Evolutionary conservation across 108 stramenopile species (phyloP), one percentile per base, ranked within the genome.

Genomic region (Cylindrotheca fusiformis): DNA sequence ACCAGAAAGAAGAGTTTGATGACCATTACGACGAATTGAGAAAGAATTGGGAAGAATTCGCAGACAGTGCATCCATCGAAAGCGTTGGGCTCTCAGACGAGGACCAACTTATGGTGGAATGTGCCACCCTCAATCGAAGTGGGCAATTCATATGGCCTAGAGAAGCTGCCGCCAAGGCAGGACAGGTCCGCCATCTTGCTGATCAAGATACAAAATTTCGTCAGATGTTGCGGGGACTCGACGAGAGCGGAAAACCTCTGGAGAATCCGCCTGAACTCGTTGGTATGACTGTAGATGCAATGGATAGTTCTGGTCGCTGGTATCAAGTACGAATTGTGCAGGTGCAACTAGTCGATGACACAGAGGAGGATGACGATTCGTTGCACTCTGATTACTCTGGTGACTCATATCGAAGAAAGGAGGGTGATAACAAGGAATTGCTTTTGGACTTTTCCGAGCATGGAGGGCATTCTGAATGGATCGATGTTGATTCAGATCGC

Each of bases 91-190:
- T 93, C 49, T 59, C 68, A 4, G 65, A 90, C 61, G 87, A 79
- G 6, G 79, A 71, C 55, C 82, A 84, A 44, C 5, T 93, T 20
- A 76, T 93, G 85, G 72, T 85, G 31, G 92, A 93, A 69, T 88
- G 76, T 68, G 84, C 87, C 8, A 54, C 86, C 10, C 32, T 76
- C 2, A 81, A 71, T 60, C 78, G 79, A 57, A 82, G 78, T 46
- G 82, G 76, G 29, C 74, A 78, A 28, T 77, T 88, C 31, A 67
- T 82, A 10, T 93, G 88, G 88, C 92, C 92, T 24, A 69, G 92
- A 49, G 92, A 93, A 78, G 87, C 87, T 20, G 92, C 92, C 18
- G 92, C 88, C 20, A 93, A 87, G 58, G 92, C 88, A n/a, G 89
- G 88, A 31, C 66, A 65, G 17, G 78, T 62, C 1, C 74, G 75